Percentiles rank a stretch among this genome's conserved stretches.
Conservation (phyloP, 1,139 yeast genomes). For the Torulaspora globosa region DNA sequence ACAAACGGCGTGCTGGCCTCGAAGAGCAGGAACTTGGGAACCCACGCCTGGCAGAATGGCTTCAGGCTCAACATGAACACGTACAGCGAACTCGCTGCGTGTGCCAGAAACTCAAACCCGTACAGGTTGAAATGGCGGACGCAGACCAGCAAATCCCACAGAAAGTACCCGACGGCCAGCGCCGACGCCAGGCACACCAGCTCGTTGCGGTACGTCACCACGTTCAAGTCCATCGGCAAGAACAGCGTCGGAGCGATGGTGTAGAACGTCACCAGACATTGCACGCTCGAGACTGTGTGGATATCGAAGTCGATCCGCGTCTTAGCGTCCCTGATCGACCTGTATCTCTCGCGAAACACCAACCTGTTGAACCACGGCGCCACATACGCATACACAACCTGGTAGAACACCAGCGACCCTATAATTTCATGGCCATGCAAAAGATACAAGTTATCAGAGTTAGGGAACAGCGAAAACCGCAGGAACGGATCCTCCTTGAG, state of each 20-base stretch:
- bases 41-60: constrained; percentile 79
- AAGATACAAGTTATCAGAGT: constrained; percentile 32
- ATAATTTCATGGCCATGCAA: constrained; percentile 52
- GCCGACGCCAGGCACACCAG: constrained; percentile 71
- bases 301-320: constrained; percentile 69
- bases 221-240: constrained; percentile 24
- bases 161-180: constrained; percentile 75
- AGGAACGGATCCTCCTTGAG: constrained; percentile 30
- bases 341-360: constrained; percentile 49
- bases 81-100: constrained; percentile 51
- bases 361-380: constrained; percentile 47
- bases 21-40: constrained; percentile 77
- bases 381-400: constrained; percentile 39
- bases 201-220: constrained; percentile 53
- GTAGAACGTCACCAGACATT: constrained; percentile 58
- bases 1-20: constrained; percentile 94
- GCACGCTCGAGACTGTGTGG: constrained; percentile 85
- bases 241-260: constrained; percentile 28
- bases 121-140: constrained; percentile 55
- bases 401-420: constrained; percentile 45
- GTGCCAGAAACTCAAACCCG: constrained; percentile 79
- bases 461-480: constrained; percentile 30
- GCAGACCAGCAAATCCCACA: constrained; percentile 84
- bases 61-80: constrained; percentile 60
- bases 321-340: constrained; percentile 42